Conservation (phyloP, 352 stramenopile genomes). For the Aphanomyces stellatus region DNA sequence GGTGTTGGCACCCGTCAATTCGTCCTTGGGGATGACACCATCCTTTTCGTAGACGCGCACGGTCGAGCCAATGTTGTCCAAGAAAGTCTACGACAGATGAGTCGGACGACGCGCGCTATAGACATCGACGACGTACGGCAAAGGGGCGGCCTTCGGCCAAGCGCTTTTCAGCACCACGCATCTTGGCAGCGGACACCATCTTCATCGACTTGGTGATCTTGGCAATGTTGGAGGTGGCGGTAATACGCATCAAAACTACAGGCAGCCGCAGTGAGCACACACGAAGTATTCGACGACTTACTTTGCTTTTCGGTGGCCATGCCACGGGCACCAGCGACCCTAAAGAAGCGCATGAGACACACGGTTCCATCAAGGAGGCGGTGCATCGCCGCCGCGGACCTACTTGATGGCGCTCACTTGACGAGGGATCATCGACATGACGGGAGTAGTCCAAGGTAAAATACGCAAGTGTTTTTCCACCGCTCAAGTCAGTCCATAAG, state of each 20-base stretch:
- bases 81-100: slow-evolving; percentile 28
- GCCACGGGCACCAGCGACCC: slow-evolving; percentile 73
- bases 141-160: slow-evolving; percentile 82
- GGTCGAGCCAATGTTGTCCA: slow-evolving; percentile 74
- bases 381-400: too few relatives aligned
- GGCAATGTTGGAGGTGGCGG: slow-evolving; percentile 97
- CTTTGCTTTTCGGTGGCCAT: slow-evolving; percentile 99
- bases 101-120: neutral
- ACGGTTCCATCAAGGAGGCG: neutral
- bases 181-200: slow-evolving; percentile 99
- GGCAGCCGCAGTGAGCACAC: slow-evolving; percentile 2
- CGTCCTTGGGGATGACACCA: slow-evolving; percentile 70
- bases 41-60: slow-evolving; percentile 83
- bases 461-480: slow-evolving; percentile 19
- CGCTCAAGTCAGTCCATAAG: slow-evolving; percentile 16
- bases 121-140: slow-evolving; percentile 27
- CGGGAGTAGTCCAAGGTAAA: slow-evolving; percentile 12
- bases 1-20: slow-evolving; percentile 82
- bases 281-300: slow-evolving; percentile 32
- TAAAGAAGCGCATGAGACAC: slow-evolving; percentile 21
- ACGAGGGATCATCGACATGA: slow-evolving; percentile 27
- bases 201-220: slow-evolving; percentile 99
- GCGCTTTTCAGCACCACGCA: slow-evolving; percentile 94
- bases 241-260: slow-evolving; percentile 92
- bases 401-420: slow-evolving; percentile 31